phyloP scores from a whole-genome alignment of 2,329 filamentous ascomycete species.

The Aspergillus intermedius region DNA sequence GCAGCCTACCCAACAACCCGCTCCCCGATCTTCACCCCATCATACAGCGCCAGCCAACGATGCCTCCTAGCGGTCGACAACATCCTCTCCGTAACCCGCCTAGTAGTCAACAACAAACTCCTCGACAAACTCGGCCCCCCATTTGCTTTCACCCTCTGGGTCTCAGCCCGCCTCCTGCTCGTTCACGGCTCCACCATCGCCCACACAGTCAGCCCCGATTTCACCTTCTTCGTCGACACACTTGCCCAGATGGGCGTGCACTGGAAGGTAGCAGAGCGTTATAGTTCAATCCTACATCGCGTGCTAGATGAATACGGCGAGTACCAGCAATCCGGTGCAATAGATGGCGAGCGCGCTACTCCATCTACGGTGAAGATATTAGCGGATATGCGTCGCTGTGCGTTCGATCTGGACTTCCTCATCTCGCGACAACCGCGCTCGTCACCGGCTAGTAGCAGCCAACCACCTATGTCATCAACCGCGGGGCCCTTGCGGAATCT shows the following conservation, averaged over 20 bases:
- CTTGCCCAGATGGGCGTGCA: conserved; percentile 72
- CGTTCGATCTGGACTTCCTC: conserved; percentile 82
- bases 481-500: conserved; percentile 55
- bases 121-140: conserved; percentile 77
- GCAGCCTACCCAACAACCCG: conserved; percentile 86
- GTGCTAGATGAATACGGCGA: conserved; percentile 83
- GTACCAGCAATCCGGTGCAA: conserved; percentile 55
- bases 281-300: conserved; percentile 69
- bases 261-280: conserved; percentile 80
- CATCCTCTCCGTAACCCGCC: conserved; percentile 70
- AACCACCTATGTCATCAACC: conserved; percentile 15
- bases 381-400: conserved; percentile 84
- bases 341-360: conserved; percentile 64
- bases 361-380: conserved; percentile 80
- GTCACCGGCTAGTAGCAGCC: conserved; percentile 31
- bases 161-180: conserved; percentile 75
- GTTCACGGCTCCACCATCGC: conserved; percentile 89
- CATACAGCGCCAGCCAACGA: conserved; percentile 74
- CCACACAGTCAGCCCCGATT: conserved; percentile 71
- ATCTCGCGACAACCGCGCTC: conserved; percentile 70
- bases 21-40: conserved; percentile 82
- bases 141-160: conserved; percentile 90
- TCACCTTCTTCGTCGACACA: conserved; percentile 74
- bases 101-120: conserved; percentile 67
- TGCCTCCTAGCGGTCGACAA: conserved; percentile 79